Base-by-base conservation (phyloP, 768 basidiomycete genomes). In the Calocybe cyanea region DNA sequence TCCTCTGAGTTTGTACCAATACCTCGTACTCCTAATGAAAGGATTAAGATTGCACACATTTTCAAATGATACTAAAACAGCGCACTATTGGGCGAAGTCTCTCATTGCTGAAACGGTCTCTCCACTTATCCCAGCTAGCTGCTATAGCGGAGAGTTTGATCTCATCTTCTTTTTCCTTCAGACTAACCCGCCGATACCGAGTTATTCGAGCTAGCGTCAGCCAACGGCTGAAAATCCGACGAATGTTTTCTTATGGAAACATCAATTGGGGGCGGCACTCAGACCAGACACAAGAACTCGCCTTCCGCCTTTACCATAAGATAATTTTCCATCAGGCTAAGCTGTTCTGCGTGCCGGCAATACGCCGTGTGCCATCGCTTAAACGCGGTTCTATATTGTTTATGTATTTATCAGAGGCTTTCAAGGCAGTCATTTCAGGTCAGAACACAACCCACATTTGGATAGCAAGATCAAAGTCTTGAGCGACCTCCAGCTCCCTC, bases 261-360 rank as follows among this genome's bases (percentile, higher is more conserved):
- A 20, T 38, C 35, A 48, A 53, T 25, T 48, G 10, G 38, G 10
- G 3, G 13, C n/a, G 14, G 3, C 3, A 14, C n/a, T 41, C 15
- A 15, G 8, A 19, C 4, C 18, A 13, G 13, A 14, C 11, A 28
- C 10, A 36, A 23, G 41, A 48, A 30, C 64, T 30, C 56, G 81
- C 90, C 90, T 73, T 90, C 87, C 35, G 76, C 76, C 62, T 87
- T 89, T 36, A 92, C 81, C 49, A 85, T 76, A 46, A 83, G 77
- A 62, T 89, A 87, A 57, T 87, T 91, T 57, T 89, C 83, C 77
- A 92, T 80, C n/a, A 93, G 75, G 53, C 80, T 83, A 2, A 83
- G 63, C 51, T 84, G 80, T 59, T 90, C 85, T 2, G 75, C 73
- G 57, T 87, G 87, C 19, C 81, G 78, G 30, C 70, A 64, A 55